Percentiles rank a stretch among this genome's conserved stretches.
Evolutionary conservation across 1,284 basidiomycete genomes (phyloP).

Genomic region (Trichosporon ovoides): DNA sequence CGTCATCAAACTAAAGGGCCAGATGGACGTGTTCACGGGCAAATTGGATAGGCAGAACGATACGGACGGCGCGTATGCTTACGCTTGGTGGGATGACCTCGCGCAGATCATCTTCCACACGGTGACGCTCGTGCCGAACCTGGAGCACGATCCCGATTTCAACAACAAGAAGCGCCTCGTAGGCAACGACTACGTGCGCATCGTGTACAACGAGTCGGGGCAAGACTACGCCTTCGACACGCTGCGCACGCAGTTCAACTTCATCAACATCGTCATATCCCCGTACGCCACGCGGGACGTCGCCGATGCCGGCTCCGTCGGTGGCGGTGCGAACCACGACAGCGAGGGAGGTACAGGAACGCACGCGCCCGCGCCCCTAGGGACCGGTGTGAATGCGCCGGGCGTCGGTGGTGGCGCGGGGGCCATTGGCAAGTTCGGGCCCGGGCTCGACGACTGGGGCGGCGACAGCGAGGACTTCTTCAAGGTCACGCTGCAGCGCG

Average conservation of each 20-base stretch:
- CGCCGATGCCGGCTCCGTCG: constrained; percentile 13
- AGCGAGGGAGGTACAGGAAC: background rate
- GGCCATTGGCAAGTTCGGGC: background rate
- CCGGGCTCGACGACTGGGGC: constrained; percentile 24
- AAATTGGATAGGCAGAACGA: constrained; percentile 81
- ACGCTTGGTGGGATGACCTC: constrained; percentile 99
- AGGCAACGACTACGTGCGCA: constrained; percentile 90
- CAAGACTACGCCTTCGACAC: constrained; percentile 79
- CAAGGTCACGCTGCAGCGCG: constrained; percentile 80
- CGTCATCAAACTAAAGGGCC: constrained; percentile 82
- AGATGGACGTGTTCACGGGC: constrained; percentile 89
- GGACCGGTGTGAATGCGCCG: too few relatives aligned
- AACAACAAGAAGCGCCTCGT: constrained; percentile 87
- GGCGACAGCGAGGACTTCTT: constrained; percentile 62
- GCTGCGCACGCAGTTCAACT: constrained; percentile 87
- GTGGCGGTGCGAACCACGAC: background rate
- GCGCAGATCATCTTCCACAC: constrained; percentile 93
- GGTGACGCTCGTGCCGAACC: constrained; percentile 92
- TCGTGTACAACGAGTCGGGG: constrained; percentile 96
- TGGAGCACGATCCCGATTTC: constrained; percentile 61
- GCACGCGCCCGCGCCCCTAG: too few relatives aligned
- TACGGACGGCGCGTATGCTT: constrained; percentile 76
- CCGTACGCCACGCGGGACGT: constrained; percentile 77
- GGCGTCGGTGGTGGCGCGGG: background rate
- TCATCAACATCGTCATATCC: constrained; percentile 94